Evolutionary conservation across 1,284 basidiomycete species (phyloP).

Genomic region (Mycosarcoma maydis): DNA sequence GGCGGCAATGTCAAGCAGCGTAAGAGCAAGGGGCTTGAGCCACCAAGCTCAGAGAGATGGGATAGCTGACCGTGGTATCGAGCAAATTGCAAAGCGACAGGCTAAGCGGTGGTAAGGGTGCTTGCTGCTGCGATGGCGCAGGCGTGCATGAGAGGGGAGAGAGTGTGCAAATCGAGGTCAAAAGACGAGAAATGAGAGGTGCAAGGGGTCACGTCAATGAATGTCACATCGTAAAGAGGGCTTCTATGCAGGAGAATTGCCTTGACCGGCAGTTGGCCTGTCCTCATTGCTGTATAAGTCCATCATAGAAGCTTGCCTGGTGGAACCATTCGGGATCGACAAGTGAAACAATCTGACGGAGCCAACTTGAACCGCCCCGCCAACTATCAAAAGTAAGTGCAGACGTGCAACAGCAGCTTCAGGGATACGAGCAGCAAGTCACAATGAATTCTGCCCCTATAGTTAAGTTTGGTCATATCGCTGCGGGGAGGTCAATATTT

Average conservation of each 20-base stretch:
- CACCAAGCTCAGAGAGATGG: slow-evolving; percentile 2
- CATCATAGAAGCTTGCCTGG: background rate
- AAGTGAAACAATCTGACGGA: too few relatives aligned
- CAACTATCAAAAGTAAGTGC: too few relatives aligned
- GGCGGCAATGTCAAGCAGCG: slow-evolving; percentile 15
- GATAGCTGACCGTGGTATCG: too few relatives aligned
- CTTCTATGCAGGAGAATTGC: slow-evolving; percentile 5
- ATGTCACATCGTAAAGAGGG: slow-evolving; percentile 18
- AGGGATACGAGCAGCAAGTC: too few relatives aligned
- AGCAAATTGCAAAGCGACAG: slow-evolving; percentile 9
- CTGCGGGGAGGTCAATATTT: too few relatives aligned
- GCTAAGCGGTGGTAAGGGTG: background rate
- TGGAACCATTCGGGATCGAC: background rate
- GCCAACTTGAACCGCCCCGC: too few relatives aligned
- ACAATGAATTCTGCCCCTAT: too few relatives aligned
- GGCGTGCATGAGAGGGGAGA: slow-evolving; percentile 26
- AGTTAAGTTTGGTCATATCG: too few relatives aligned
- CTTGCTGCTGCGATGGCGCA: slow-evolving; percentile 22
- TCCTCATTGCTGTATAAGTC: background rate
- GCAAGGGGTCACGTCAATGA: slow-evolving; percentile 49
- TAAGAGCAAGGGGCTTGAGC: slow-evolving; percentile 21
- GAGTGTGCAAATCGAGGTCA: background rate
- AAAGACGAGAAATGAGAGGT: slow-evolving; percentile 38
- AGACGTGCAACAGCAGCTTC: too few relatives aligned
- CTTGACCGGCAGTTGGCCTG: slow-evolving; percentile 1